These are phyloP conservation scores for Podaxis sp. DNA, from an alignment of 768 basidiomycete species.

Conservation along the genomic window DNA sequence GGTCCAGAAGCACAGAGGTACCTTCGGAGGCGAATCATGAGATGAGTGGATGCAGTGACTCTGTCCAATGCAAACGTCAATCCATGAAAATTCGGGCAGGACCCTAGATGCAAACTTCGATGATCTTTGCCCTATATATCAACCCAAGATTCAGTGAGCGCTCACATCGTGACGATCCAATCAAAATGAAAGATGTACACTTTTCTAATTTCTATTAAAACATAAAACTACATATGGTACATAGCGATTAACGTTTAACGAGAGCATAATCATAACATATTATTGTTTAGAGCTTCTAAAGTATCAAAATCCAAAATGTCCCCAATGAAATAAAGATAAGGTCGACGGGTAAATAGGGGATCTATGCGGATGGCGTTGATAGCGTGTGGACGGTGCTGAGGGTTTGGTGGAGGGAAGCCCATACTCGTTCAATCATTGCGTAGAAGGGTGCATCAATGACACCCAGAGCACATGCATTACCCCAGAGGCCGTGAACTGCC, in stretches of 20 bases:
- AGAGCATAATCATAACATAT: constrained; percentile 5
- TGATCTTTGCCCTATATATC: too few species aligned
- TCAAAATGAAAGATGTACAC: not conserved
- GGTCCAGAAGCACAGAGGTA: too few species aligned
- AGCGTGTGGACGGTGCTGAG: constrained; percentile 24
- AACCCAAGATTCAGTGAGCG: too few species aligned
- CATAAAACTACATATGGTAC: constrained; percentile 3
- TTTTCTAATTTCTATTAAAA: not conserved
- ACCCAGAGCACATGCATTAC: constrained; percentile 70
- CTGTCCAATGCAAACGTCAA: too few species aligned
- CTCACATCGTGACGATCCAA: not conserved
- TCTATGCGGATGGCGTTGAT: not conserved
- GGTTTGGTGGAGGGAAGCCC: constrained; percentile 46
- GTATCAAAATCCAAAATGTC: not conserved
- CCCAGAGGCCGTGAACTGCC: constrained; percentile 66
- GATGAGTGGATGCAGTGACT: too few species aligned
- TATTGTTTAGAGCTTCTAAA: constrained; percentile 7
- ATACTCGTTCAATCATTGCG: constrained; percentile 60
- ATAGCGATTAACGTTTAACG: constrained; percentile 3
- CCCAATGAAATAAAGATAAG: not conserved
- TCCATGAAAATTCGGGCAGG: too few species aligned
- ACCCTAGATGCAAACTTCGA: too few species aligned
- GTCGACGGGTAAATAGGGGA: not conserved
- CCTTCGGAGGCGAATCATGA: too few species aligned
- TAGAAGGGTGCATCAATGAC: constrained; percentile 62